Base-by-base conservation (phyloP, 805 yeast species). In the Kuraishia cidri region DNA sequence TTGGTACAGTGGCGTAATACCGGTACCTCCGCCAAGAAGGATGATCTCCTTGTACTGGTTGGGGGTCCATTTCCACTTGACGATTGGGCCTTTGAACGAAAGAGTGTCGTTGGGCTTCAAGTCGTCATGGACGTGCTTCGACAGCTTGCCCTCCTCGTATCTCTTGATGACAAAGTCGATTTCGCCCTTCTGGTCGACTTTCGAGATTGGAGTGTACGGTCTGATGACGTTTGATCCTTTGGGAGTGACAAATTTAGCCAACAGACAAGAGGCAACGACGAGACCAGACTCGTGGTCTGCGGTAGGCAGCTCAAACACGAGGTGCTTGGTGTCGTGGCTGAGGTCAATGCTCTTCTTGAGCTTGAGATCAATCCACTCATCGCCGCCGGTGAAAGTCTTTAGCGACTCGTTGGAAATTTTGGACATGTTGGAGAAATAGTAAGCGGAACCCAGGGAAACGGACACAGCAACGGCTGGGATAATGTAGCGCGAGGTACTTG, bases 1-100 rank as follows among this genome's bases (percentile, higher is more conserved):
- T 68, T 92, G 98, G 69, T 72, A 88, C 60, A 92, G 69, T 38
- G 98, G 98, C 30, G 97, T 85, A 58, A 92, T 88, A 62, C 97
- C 97, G 32, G 94, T 71, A 54, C 98, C 98, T 52, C 95, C 98
- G 48, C 96, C 97, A 46, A 92, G 67, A 54, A 92, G 72, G 37
- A 80, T 75, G 54, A 92, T 75, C 43, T 75, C 65, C 50, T 82
- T 74, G 66, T 73, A 90, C 54, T 78, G 74, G 69, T 92, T 90
- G 46, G 90, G 81, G 48, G 71, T 71, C 86, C 94, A 85, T 55
- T 80, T 75, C 84, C 92, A 88, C 69, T 92, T 92, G 50, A 70
- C 66, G 44, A 87, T 72, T 43, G 97, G 97, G 32, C 98, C 98
- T 68, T 87, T 90, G 72, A 92, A 82, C 7, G 95, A 62, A 36